A percentile compares a stretch with the other conserved stretches of the same genome.
phyloP scores from a whole-genome alignment of 495 filamentous ascomycete species.

The Penicillium coffeae region DNA sequence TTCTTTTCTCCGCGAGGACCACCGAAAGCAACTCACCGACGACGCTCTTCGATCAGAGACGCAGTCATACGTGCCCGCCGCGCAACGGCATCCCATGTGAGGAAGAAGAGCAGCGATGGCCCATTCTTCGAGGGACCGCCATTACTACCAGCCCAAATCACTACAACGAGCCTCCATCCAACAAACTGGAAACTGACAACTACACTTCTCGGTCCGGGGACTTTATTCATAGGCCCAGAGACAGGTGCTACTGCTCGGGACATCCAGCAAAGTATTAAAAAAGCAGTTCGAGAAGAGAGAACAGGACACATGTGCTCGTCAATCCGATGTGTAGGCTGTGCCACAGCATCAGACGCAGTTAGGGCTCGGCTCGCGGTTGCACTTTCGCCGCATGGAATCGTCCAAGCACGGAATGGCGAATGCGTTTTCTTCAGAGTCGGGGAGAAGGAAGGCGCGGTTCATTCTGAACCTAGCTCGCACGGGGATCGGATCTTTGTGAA shows the following conservation, averaged over 20 bases:
- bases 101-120: neutral
- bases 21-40: neutral
- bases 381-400: constrained; percentile 1
- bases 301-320: constrained; percentile 16
- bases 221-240: constrained; percentile 14
- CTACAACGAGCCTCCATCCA: no score
- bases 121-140: neutral
- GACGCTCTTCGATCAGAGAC: neutral
- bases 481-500: constrained; percentile 26
- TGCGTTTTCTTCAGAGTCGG: constrained; percentile 25
- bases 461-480: constrained; percentile 20
- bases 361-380: constrained; percentile 7
- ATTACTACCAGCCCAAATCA: neutral
- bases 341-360: constrained; percentile 17
- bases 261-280: constrained; percentile 10
- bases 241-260: constrained; percentile 7
- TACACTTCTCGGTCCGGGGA: constrained; percentile 24
- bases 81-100: neutral
- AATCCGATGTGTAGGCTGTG: constrained; percentile 20
- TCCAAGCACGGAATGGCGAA: constrained; percentile 14
- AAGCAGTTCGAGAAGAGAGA: constrained; percentile 6
- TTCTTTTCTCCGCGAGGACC: constrained; percentile 14
- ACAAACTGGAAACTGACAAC: constrained; percentile 27
- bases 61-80: neutral
- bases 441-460: constrained; percentile 19